Evolutionary conservation across 148 eudicot genomes (phyloP).

Genomic region (Drosera capensis): DNA sequence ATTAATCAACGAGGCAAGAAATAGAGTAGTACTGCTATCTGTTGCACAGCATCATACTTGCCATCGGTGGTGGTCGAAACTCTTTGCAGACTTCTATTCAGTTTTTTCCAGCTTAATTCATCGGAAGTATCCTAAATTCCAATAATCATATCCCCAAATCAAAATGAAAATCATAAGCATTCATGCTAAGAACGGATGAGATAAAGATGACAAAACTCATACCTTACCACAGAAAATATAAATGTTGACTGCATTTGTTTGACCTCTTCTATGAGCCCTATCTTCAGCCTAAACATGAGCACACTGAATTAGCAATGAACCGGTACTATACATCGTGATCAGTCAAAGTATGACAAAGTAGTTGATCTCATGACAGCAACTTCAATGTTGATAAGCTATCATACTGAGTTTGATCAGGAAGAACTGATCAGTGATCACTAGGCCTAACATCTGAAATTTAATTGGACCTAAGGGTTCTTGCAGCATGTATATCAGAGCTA

Average conservation of each 20-base stretch:
- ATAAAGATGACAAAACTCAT: slow-evolving; percentile 2
- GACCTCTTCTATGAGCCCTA: slow-evolving; percentile 95
- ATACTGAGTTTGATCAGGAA: no score
- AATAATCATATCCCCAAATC: slow-evolving; percentile 5
- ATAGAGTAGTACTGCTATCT: slow-evolving; percentile 43
- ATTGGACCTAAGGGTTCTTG: no score
- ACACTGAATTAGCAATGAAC: background rate
- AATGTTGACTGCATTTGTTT: slow-evolving; percentile 73
- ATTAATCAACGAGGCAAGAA: no score
- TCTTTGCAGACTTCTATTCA: slow-evolving; percentile 64
- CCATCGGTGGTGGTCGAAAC: slow-evolving; percentile 83
- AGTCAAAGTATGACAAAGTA: background rate
- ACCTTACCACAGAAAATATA: slow-evolving; percentile 97
- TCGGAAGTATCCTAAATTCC: slow-evolving; percentile 66
- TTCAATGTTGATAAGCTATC: no score
- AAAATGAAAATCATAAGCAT: slow-evolving; percentile 1
- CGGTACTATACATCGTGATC: background rate
- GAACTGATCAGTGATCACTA: no score
- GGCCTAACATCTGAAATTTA: no score
- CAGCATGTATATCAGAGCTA: no score
- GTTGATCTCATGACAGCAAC: background rate
- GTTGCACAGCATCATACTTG: slow-evolving; percentile 58
- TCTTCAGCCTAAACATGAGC: slow-evolving; percentile 59
- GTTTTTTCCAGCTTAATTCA: slow-evolving; percentile 60
- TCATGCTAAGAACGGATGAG: background rate